Evolutionary conservation across 257 asterid genomes (phyloP).

Genomic region (Misopates orontium): DNA sequence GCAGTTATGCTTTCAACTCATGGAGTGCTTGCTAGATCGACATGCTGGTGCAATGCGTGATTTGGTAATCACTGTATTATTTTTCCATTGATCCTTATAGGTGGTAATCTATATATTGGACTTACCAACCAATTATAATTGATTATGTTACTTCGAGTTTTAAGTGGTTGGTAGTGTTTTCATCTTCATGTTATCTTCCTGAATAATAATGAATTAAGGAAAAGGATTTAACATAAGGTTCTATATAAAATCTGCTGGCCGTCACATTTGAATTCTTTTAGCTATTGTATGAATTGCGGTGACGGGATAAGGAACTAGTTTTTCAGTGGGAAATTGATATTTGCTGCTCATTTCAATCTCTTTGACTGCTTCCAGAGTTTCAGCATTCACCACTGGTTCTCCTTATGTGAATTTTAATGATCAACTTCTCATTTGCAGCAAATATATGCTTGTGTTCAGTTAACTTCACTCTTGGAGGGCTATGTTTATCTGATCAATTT

Average conservation of each 20-base stretch:
- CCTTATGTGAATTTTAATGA: too few species aligned
- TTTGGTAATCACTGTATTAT: conserved; percentile 48
- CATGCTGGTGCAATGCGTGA: conserved; percentile 56
- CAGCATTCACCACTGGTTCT: neutral
- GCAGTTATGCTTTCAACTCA: conserved; percentile 92
- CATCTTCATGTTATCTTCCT: neutral
- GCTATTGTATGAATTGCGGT: conserved; percentile 11
- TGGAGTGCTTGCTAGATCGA: conserved; percentile 73
- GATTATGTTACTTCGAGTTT: neutral
- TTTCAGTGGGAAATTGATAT: neutral
- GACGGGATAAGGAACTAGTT: neutral
- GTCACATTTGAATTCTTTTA: conserved; percentile 6
- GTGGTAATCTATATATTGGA: neutral
- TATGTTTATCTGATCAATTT: neutral
- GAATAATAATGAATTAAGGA: neutral
- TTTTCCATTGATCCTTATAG: too few species aligned
- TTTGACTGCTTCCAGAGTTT: conserved; percentile 9
- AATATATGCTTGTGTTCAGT: neutral
- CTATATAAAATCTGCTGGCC: conserved; percentile 13
- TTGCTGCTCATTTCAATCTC: neutral
- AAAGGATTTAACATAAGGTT: neutral
- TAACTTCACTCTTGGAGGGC: neutral
- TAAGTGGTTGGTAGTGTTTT: conserved; percentile 7
- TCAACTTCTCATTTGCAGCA: conserved; percentile 3
- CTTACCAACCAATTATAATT: conserved; percentile 10